Evolutionary conservation across 805 yeast genomes (phyloP), one percentile per base, ranked within the genome.

Genomic region (Metschnikowia santaceciliae): DNA sequence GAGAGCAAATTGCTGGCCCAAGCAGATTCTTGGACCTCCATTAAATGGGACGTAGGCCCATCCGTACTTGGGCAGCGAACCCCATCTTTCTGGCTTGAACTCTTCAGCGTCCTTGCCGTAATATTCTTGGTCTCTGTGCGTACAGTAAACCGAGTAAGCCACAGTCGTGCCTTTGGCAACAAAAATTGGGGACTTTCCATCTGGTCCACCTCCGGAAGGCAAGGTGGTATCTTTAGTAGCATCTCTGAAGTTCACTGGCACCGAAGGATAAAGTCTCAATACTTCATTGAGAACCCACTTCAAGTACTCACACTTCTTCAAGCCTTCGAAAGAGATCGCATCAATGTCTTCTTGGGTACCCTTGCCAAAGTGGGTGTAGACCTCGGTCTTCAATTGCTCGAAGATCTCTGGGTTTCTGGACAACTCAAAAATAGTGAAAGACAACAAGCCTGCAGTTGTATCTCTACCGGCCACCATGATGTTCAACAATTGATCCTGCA

Each of bases 1-100:
- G 19, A 78, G 70, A 6, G 82, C 83, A 62, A 77, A 77, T 62
- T 78, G 82, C 66, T 78, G 82, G 38, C 82, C 83, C 48, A 78
- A 65, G 59, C 82, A 78, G 51, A 78, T 77, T 53, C 83, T 64
- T 20, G 82, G 82, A 6, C 83, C 83, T 42, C 82, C 83, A 56
- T 77, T 77, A 65, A 78, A 78, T 23, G 82, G 81, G 32, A 77
- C 62, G 61, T 74, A 78, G 32, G 74, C 76, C 81, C 81, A 78
- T 7, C 76, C 72, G 46, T 68, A 64, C 34, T 68, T 62, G 41
- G 62, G 62, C 34, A 52, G 58, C 19, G 58, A 57, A 20, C 58
- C 57, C 76, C 76, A 71, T 57, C 76, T 64, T 53, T 71, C 75
- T 4, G 76, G 75, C 43, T 64, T 65, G 59, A 70, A 71, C 3